These are phyloP conservation scores for Fusarium begoniae DNA, from an alignment of 2,329 filamentous ascomycete species.

Conservation along the genomic window DNA sequence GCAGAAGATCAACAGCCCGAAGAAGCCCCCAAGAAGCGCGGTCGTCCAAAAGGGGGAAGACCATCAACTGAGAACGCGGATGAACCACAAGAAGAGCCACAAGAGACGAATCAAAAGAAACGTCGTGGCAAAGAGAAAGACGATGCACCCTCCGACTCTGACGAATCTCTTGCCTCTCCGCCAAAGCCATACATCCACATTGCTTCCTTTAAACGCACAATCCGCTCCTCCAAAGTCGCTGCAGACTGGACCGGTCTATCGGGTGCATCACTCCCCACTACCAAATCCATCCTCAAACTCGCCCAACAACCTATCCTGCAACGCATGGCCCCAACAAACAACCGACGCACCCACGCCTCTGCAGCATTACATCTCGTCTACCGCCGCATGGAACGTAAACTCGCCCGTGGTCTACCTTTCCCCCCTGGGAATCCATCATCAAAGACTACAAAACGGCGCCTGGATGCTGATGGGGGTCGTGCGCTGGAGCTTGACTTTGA, in stretches of 20 bases:
- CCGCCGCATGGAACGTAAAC: slow-evolving; percentile 64
- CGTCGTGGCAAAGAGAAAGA: slow-evolving; percentile 31
- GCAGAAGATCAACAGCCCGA: slow-evolving; percentile 12
- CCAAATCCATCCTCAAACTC: slow-evolving; percentile 65
- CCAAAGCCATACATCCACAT: slow-evolving; percentile 60
- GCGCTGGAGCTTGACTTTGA: slow-evolving; percentile 73
- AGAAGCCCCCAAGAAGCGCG: slow-evolving; percentile 22
- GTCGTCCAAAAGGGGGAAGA: slow-evolving; percentile 15
- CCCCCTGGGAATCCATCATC: slow-evolving; percentile 58
- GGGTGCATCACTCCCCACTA: slow-evolving; percentile 61
- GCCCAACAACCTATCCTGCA: slow-evolving; percentile 70
- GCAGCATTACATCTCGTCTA: slow-evolving; percentile 65
- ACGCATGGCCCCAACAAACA: slow-evolving; percentile 59
- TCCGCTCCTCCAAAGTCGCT: slow-evolving; percentile 72
- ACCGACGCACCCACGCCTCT: slow-evolving; percentile 62
- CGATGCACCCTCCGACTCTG: slow-evolving; percentile 29
- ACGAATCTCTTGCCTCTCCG: slow-evolving; percentile 41
- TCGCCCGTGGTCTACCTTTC: slow-evolving; percentile 71
- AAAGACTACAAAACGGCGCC: slow-evolving; percentile 21
- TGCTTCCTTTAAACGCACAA: slow-evolving; percentile 58
- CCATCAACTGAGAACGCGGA: neutral
- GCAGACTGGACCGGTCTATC: slow-evolving; percentile 73
- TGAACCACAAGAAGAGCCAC: neutral
- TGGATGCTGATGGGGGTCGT: slow-evolving; percentile 53
- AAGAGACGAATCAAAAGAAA: slow-evolving; percentile 10